Conservation (phyloP, 2,329 filamentous ascomycete species). For the Acrodontium crateriforme region DNA sequence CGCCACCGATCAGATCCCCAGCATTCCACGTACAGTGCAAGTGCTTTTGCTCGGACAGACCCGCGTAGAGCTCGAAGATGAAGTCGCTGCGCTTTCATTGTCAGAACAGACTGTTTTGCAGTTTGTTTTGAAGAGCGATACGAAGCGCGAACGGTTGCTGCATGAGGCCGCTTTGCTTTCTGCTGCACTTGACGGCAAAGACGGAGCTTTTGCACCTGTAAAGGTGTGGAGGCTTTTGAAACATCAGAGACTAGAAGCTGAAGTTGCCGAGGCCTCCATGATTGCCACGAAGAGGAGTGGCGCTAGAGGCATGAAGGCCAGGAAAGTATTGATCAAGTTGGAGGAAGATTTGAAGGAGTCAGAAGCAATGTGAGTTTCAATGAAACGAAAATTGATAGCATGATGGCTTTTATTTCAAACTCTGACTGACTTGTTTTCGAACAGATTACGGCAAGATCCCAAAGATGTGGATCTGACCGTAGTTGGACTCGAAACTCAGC, state of each 20-base stretch:
- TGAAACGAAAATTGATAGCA: too few relatives aligned
- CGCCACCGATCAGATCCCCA: conserved; percentile 64
- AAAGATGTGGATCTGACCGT: conserved; percentile 34
- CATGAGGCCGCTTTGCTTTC: conserved; percentile 8
- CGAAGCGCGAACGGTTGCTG: conserved; percentile 8
- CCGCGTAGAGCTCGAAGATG: conserved; percentile 14
- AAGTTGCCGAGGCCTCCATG: conserved; percentile 23
- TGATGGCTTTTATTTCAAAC: conserved; percentile 26
- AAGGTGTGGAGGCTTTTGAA: conserved; percentile 7
- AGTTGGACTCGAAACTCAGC: conserved; percentile 52
- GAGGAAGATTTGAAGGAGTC: conserved; percentile 49
- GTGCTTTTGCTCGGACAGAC: conserved; percentile 60
- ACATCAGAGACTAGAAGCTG: conserved; percentile 8
- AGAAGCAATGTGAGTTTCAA: conserved; percentile 1
- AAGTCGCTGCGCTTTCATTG: conserved; percentile 2
- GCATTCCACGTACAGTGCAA: conserved; percentile 51
- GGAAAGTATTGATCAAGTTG: conserved; percentile 57
- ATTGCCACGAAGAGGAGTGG: conserved; percentile 63
- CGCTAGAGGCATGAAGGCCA: conserved; percentile 56
- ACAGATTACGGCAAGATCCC: neutral
- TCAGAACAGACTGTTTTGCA: conserved; percentile 11
- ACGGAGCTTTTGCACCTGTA: conserved; percentile 6
- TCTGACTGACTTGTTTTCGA: neutral
- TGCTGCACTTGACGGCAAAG: conserved; percentile 6
- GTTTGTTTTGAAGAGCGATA: conserved; percentile 12